A percentile compares a stretch with the other conserved stretches of the same genome.
phyloP scores from a whole-genome alignment of 2,329 filamentous ascomycete genomes.

The Cryphonectria naterciae region DNA sequence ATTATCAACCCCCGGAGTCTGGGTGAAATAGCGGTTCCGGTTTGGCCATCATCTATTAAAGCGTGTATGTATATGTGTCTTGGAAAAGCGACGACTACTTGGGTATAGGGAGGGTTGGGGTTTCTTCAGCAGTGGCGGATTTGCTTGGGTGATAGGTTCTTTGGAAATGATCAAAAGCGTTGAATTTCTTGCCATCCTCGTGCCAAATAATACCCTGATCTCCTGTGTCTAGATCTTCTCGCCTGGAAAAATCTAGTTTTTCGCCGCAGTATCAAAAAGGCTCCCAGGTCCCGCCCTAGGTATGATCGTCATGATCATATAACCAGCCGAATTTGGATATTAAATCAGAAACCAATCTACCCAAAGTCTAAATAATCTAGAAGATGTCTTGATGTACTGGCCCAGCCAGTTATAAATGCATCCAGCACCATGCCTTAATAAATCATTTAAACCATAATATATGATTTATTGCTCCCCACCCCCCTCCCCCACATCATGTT shows the following conservation, averaged over 20 bases:
- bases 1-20: slow-evolving; percentile 59
- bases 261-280: neutral
- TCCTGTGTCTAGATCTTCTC: neutral
- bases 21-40: slow-evolving; percentile 2
- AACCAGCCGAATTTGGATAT: too few species aligned
- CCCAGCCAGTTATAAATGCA: neutral
- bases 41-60: neutral
- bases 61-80: neutral
- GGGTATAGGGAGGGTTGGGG: neutral
- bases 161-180: neutral
- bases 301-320: too few species aligned
- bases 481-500: neutral
- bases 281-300: too few species aligned
- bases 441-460: too few species aligned
- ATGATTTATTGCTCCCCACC: neutral
- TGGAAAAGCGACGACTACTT: neutral
- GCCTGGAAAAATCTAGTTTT: neutral
- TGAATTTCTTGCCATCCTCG: neutral
- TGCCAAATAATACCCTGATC: neutral
- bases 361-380: neutral
- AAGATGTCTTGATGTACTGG: neutral
- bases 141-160: neutral
- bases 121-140: neutral
- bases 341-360: neutral
- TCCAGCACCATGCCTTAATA: neutral